Evolutionary conservation across 2,329 filamentous ascomycete species (phyloP).

Genomic region (Aspergillus sp.): DNA sequence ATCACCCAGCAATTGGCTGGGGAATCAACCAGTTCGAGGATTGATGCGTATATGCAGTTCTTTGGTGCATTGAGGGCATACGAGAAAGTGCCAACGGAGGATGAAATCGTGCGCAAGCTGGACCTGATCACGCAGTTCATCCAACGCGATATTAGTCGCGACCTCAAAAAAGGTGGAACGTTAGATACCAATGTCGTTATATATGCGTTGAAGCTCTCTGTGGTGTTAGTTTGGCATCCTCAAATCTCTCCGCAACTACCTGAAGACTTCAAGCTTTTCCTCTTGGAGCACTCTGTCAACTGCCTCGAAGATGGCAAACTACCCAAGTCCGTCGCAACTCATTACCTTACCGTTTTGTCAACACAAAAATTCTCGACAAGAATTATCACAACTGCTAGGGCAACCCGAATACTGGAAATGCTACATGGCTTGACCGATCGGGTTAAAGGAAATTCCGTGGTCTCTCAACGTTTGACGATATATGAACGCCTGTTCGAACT

Average conservation of each 20-base stretch:
- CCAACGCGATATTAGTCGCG: slow-evolving; percentile 71
- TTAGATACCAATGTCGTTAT: slow-evolving; percentile 69
- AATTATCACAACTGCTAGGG: slow-evolving; percentile 70
- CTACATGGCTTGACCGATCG: slow-evolving; percentile 72
- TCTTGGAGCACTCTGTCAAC: slow-evolving; percentile 77
- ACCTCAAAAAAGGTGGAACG: slow-evolving; percentile 53
- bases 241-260: slow-evolving; percentile 69
- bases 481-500: slow-evolving; percentile 77
- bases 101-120: slow-evolving; percentile 74
- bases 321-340: slow-evolving; percentile 75
- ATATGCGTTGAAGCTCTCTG: slow-evolving; percentile 75
- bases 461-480: slow-evolving; percentile 73
- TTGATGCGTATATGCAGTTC: slow-evolving; percentile 85
- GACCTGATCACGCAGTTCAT: slow-evolving; percentile 77
- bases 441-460: slow-evolving; percentile 75
- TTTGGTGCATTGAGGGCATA: slow-evolving; percentile 75
- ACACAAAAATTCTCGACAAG: slow-evolving; percentile 75
- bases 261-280: slow-evolving; percentile 74
- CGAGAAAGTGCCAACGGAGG: slow-evolving; percentile 74
- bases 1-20: slow-evolving; percentile 78
- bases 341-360: slow-evolving; percentile 76
- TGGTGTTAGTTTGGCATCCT: slow-evolving; percentile 72
- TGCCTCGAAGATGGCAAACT: slow-evolving; percentile 66
- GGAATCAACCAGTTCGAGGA: slow-evolving; percentile 66
- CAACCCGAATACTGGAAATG: slow-evolving; percentile 67